A percentile compares a stretch with the other conserved stretches of the same genome.
phyloP scores from a whole-genome alignment of 441 rosid genomes.

The Gossypium lobatum region DNA sequence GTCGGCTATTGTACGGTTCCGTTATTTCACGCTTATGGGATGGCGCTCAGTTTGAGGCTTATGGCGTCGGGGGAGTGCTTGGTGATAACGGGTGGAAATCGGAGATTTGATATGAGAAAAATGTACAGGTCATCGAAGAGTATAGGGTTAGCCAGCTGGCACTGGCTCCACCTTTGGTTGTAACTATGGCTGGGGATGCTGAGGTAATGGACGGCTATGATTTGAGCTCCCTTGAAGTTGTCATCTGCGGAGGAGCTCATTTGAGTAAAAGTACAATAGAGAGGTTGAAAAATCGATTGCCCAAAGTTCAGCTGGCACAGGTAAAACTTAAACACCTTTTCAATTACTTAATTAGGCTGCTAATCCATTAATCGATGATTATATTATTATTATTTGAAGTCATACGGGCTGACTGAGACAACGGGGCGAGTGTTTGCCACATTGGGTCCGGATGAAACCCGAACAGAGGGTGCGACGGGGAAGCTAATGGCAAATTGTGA shows the following conservation, averaged over 20 bases:
- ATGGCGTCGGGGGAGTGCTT: slow-evolving; percentile 38
- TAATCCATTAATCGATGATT: neutral
- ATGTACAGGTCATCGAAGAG: slow-evolving; percentile 31
- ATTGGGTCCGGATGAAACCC: slow-evolving; percentile 33
- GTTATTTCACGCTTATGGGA: slow-evolving; percentile 44
- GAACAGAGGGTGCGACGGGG: slow-evolving; percentile 39
- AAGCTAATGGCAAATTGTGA: slow-evolving; percentile 39
- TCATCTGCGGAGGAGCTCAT: slow-evolving; percentile 44
- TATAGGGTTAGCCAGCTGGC: slow-evolving; percentile 40
- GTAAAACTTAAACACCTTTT: neutral
- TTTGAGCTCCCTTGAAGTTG: slow-evolving; percentile 47
- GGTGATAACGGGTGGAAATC: slow-evolving; percentile 22
- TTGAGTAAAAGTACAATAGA: slow-evolving; percentile 21
- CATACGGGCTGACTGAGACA: slow-evolving; percentile 56
- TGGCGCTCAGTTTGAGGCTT: slow-evolving; percentile 23
- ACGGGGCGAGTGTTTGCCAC: slow-evolving; percentile 35
- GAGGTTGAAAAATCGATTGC: slow-evolving; percentile 29
- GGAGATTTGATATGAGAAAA: slow-evolving; percentile 26
- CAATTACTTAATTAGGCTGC: neutral
- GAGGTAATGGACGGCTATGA: slow-evolving; percentile 22
- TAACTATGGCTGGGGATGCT: slow-evolving; percentile 28
- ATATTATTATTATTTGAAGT: slow-evolving; percentile 22
- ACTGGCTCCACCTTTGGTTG: slow-evolving; percentile 42
- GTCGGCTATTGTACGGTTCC: slow-evolving; percentile 40
- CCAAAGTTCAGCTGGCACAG: slow-evolving; percentile 40